Percentiles rank a stretch among this genome's conserved stretches.
phyloP scores from a whole-genome alignment of 768 basidiomycete genomes.

The Mycena filopes region DNA sequence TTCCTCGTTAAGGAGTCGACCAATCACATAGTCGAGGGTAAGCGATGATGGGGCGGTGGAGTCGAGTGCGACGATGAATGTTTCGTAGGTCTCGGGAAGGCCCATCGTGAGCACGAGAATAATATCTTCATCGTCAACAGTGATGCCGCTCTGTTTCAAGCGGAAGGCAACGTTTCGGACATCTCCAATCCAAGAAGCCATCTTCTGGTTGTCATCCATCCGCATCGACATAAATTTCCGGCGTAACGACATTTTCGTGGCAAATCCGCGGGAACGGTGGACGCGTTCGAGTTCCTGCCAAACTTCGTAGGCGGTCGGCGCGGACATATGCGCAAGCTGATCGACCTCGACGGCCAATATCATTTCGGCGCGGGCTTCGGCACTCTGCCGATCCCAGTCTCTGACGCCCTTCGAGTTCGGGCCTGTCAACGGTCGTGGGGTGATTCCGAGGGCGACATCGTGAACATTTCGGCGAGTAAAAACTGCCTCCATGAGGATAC shows the following conservation, averaged over 20 bases:
- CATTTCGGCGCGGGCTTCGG: constrained; percentile 29
- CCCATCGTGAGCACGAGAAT: constrained; percentile 41
- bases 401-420: not conserved
- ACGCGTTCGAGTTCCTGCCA: constrained; percentile 37
- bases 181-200: constrained; percentile 39
- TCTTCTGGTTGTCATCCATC: constrained; percentile 27
- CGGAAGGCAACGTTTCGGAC: too few relatives aligned
- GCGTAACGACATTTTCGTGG: constrained; percentile 35
- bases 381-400: too few relatives aligned
- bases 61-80: constrained; percentile 32
- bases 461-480: constrained; percentile 1
- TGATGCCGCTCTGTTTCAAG: constrained; percentile 30
- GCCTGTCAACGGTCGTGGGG: constrained; percentile 2
- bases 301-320: constrained; percentile 28
- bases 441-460: constrained; percentile 4
- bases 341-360: constrained; percentile 35
- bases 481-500: constrained; percentile 14
- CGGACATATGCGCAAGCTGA: constrained; percentile 36
- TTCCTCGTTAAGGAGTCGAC: constrained; percentile 33
- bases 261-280: constrained; percentile 41
- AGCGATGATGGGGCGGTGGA: constrained; percentile 24
- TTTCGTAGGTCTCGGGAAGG: constrained; percentile 22
- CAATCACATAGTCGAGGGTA: constrained; percentile 33
- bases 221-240: constrained; percentile 34
- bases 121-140: constrained; percentile 38